Base-by-base conservation (phyloP, 805 yeast species). In the Teunomyces kruisii region DNA sequence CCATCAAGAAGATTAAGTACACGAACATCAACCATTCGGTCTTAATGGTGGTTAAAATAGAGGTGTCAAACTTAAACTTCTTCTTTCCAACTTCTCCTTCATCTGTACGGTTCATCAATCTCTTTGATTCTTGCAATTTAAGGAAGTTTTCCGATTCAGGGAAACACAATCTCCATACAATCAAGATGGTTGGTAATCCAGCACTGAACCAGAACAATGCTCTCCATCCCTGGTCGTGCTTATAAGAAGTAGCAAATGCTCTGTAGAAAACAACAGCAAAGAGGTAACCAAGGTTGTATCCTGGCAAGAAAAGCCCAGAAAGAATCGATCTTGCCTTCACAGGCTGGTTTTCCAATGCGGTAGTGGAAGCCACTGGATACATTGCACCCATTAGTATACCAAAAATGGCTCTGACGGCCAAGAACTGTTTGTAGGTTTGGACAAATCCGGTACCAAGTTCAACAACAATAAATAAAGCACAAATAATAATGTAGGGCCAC, bases 1-100 rank as follows among this genome's bases (percentile, higher is more conserved):
- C 75, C 83, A 84, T 77, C 59, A 83, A 37, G 44, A 67, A 49
- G 5, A 67, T 56, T 48, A 63, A 50, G 51, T 66, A 67, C 40
- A 58, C 54, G 48, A 66, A 54, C 47, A 63, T 52, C 27, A 65
- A 56, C 72, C 72, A 67, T 46, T 61, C 61, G 10, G 48, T 47
- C 39, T 53, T 54, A 13, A 45, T 16, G 3, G 45, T 35, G 10
- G 16, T 19, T 14, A 50, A 43, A 8, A 48, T 30, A 3, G 44
- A 28, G 10, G 36, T 10, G n/a, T 32, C 36, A 32, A 32, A 32
- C 30, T 26, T 37, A 12, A 9, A 13, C 12, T 14, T 8, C 6
- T 8, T 24, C 6, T 8, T 10, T 14, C 14, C 43, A 7, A 17
- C 30, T 15, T 17, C n/a, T 6, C 16, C 44, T 2, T 10, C 19